Evolutionary conservation across 1,284 basidiomycete species (phyloP).

Genomic region (Athelia psychrophila): DNA sequence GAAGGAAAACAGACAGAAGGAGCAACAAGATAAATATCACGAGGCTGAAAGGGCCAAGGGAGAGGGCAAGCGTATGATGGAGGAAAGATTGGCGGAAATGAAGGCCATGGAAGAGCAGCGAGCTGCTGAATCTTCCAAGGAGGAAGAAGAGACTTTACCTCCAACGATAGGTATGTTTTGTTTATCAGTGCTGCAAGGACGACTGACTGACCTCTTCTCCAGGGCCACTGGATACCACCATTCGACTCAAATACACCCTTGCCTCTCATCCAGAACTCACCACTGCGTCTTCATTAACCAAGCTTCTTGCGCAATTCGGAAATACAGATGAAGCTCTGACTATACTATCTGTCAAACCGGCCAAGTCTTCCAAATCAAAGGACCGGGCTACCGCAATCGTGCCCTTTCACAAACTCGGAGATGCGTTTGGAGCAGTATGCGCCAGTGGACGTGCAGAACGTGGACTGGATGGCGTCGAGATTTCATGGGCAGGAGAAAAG

Average conservation of each 20-base stretch:
- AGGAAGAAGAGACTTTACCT: conserved; percentile 49
- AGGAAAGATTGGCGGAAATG: conserved; percentile 60
- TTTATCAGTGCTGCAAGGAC: background rate
- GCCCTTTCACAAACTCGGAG: conserved; percentile 69
- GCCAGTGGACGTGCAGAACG: conserved; percentile 49
- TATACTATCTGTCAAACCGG: conserved; percentile 60
- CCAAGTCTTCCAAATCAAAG: conserved; percentile 44
- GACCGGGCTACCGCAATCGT: conserved; percentile 64
- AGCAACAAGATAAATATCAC: conserved; percentile 52
- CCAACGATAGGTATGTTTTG: conserved; percentile 42
- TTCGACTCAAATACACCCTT: conserved; percentile 66
- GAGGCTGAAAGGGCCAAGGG: conserved; percentile 80
- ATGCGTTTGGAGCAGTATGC: conserved; percentile 71
- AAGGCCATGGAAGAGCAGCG: conserved; percentile 41
- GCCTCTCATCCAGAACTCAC: conserved; percentile 54
- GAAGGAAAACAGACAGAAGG: conserved; percentile 56
- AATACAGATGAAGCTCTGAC: conserved; percentile 58
- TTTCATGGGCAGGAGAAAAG: conserved; percentile 54
- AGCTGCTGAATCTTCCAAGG: conserved; percentile 26
- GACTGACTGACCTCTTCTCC: conserved; percentile 2
- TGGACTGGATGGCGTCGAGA: conserved; percentile 56
- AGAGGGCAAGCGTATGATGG: conserved; percentile 68
- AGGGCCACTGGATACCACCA: conserved; percentile 70
- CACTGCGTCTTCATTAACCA: conserved; percentile 45
- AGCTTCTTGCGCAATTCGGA: conserved; percentile 59